Percentiles rank a stretch among this genome's conserved stretches.
phyloP scores from a whole-genome alignment of 2,329 filamentous ascomycete species.

The Botrytis aclada region DNA sequence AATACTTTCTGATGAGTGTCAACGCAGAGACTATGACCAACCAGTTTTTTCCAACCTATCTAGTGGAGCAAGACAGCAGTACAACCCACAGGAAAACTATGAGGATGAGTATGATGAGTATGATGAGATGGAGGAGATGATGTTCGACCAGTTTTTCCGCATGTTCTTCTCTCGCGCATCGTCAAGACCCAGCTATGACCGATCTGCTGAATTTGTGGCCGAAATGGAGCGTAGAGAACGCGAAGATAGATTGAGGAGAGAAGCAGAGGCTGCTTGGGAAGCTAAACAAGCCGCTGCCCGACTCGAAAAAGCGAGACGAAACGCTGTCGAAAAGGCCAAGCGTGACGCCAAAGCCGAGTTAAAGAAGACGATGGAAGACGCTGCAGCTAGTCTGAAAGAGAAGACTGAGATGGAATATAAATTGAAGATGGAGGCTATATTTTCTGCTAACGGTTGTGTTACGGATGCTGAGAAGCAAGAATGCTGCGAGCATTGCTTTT shows the following conservation, averaged over 20 bases:
- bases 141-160: not conserved
- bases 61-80: not conserved
- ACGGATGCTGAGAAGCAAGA: constrained; percentile 23
- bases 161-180: not conserved
- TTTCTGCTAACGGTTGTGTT: constrained; percentile 7
- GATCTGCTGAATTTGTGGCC: no score
- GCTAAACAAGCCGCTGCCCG: not conserved
- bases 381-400: not conserved
- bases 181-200: not conserved
- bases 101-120: not conserved
- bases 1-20: constrained; percentile 20
- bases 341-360: not conserved
- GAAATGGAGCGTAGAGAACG: not conserved
- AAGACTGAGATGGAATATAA: constrained; percentile 5
- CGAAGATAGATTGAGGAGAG: not conserved
- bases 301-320: not conserved
- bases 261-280: not conserved
- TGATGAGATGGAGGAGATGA: not conserved
- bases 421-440: constrained; percentile 17
- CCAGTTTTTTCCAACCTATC: not conserved
- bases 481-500: constrained; percentile 23
- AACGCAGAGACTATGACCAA: constrained; percentile 20
- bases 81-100: not conserved
- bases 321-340: constrained; percentile 1
- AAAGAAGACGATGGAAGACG: not conserved